phyloP scores from a whole-genome alignment of 345 rosid genomes.

The Rubroshorea leprosula region DNA sequence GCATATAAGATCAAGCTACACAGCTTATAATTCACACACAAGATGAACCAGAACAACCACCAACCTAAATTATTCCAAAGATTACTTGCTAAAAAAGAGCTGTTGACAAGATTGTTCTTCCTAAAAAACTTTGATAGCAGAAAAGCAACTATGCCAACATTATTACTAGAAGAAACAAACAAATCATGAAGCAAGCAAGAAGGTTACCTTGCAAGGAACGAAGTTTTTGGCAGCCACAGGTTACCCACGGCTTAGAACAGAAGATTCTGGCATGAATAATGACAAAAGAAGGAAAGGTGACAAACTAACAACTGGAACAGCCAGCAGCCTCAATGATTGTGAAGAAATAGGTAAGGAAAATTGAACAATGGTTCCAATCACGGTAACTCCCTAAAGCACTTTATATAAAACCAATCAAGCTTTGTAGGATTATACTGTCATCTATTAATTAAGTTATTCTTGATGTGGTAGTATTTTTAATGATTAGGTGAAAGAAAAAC shows the following conservation, averaged over 20 bases:
- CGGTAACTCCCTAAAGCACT: neutral
- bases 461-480: neutral
- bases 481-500: constrained; percentile 1
- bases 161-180: too few relatives aligned
- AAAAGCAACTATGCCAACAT: too few relatives aligned
- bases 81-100: too few relatives aligned
- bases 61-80: too few relatives aligned
- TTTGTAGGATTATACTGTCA: neutral
- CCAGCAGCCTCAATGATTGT: neutral
- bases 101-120: too few relatives aligned
- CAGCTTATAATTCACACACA: too few relatives aligned
- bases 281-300: neutral
- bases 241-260: neutral
- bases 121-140: neutral
- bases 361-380: neutral
- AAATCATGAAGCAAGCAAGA: neutral
- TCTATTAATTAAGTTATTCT: neutral
- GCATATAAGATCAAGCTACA: too few relatives aligned
- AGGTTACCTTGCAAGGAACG: neutral
- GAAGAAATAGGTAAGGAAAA: neutral
- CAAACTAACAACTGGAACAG: neutral
- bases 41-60: too few relatives aligned
- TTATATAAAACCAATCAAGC: neutral
- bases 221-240: neutral
- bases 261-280: neutral